These are phyloP conservation scores for Venturia asperata DNA, from an alignment of 2,329 filamentous ascomycete species.

Conservation along the genomic window DNA sequence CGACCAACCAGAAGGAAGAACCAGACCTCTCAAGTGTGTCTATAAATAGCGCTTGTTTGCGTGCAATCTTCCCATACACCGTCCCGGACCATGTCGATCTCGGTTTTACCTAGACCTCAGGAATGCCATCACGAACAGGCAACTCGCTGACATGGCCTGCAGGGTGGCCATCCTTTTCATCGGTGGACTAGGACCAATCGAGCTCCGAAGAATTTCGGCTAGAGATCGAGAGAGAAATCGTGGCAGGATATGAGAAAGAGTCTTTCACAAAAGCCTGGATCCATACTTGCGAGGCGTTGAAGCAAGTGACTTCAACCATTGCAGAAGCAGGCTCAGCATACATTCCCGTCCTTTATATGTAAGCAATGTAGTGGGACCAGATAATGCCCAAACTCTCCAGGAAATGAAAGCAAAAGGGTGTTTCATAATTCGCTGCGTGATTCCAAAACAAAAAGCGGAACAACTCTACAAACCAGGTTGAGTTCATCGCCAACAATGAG, in stretches of 20 bases:
- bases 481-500: conserved; percentile 32
- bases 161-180: neutral
- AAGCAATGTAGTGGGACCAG: conserved; percentile 26
- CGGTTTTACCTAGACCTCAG: neutral
- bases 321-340: conserved; percentile 28
- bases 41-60: too few relatives aligned
- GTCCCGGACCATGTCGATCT: neutral
- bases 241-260: conserved; percentile 33
- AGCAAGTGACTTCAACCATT: conserved; percentile 34
- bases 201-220: neutral
- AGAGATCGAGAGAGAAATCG: conserved; percentile 30
- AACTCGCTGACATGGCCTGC: neutral
- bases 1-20: too few relatives aligned
- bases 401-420: conserved; percentile 28
- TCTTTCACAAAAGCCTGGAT: conserved; percentile 35
- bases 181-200: neutral
- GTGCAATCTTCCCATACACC: too few relatives aligned
- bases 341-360: conserved; percentile 32
- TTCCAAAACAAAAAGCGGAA: conserved; percentile 24
- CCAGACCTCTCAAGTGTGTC: too few relatives aligned
- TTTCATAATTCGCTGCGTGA: conserved; percentile 26
- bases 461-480: conserved; percentile 29
- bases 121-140: neutral
- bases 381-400: conserved; percentile 23
- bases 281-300: conserved; percentile 34